Conservation (phyloP, 2,329 filamentous ascomycete species). For the Scopulariopsis brevicaulis region DNA sequence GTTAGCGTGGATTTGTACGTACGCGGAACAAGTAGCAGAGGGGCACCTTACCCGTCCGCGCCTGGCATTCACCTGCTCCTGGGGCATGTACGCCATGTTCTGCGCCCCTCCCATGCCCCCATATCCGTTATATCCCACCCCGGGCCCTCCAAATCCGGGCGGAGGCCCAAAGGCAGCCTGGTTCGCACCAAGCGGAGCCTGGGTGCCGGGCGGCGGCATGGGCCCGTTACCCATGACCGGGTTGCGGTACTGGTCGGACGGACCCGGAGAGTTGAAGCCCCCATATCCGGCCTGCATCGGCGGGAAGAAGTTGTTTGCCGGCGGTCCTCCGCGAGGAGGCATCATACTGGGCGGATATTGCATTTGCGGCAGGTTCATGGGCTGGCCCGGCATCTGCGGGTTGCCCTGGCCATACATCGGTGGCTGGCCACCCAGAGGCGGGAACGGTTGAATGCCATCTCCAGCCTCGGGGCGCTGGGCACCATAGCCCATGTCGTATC, state of each 20-base stretch:
- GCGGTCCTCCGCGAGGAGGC: constrained; percentile 33
- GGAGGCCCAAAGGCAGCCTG: constrained; percentile 20
- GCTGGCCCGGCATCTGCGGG: constrained; percentile 30
- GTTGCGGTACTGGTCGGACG: constrained; percentile 45
- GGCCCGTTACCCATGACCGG: constrained; percentile 13
- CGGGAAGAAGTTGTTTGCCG: constrained; percentile 46
- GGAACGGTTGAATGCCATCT: constrained; percentile 32
- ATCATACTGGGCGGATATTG: constrained; percentile 50
- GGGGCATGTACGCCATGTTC: constrained; percentile 41
- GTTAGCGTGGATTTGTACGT: neutral
- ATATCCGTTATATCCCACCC: constrained; percentile 33
- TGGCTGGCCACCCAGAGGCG: constrained; percentile 35
- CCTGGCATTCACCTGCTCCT: constrained; percentile 43
- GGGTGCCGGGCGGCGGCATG: constrained; percentile 37
- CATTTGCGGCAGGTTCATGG: constrained; percentile 39
- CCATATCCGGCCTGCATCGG: constrained; percentile 42
- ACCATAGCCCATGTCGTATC: constrained; percentile 40
- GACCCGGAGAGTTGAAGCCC: constrained; percentile 35
- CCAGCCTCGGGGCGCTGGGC: constrained; percentile 38
- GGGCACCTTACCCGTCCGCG: constrained; percentile 42
- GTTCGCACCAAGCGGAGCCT: constrained; percentile 26
- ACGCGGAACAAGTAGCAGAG: neutral
- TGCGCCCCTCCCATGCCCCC: constrained; percentile 32
- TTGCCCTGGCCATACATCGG: constrained; percentile 38
- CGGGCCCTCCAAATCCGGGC: constrained; percentile 29